Percentiles rank a stretch among this genome's conserved stretches.
Evolutionary conservation across 1,284 basidiomycete genomes (phyloP).

Genomic region (Papiliotrema terrestris): DNA sequence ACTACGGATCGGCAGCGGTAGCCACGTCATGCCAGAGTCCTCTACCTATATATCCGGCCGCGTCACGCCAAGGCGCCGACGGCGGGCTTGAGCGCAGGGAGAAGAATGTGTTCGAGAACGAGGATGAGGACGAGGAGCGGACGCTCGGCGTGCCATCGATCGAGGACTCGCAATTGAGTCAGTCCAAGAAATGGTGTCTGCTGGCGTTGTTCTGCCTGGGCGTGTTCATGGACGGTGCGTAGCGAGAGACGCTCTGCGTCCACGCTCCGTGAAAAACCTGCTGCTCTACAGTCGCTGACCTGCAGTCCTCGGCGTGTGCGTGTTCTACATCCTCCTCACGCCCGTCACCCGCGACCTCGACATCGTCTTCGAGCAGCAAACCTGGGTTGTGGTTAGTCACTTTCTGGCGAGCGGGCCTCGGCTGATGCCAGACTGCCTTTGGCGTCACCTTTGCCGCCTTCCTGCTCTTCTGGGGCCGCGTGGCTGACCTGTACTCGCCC

Average conservation of each 20-base stretch:
- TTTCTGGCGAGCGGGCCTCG: background rate
- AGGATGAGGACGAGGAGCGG: background rate
- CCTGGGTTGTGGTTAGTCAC: conserved; percentile 26
- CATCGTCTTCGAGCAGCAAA: conserved; percentile 21
- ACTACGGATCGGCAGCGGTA: background rate
- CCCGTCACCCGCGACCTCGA: conserved; percentile 21
- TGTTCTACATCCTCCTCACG: conserved; percentile 20
- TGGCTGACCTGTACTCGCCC: conserved; percentile 33
- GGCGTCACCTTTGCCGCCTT: conserved; percentile 31
- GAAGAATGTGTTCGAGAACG: background rate
- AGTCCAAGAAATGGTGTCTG: background rate
- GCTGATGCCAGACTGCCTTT: conserved; percentile 19
- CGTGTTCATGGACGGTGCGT: conserved; percentile 8
- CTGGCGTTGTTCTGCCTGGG: conserved; percentile 3
- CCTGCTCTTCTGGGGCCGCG: conserved; percentile 33
- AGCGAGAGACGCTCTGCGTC: background rate
- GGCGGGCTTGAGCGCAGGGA: no score
- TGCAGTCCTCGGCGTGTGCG: conserved; percentile 4
- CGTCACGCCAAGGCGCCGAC: no score
- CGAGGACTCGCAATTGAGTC: background rate
- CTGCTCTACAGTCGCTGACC: background rate
- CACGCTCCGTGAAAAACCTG: background rate
- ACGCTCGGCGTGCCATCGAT: background rate
- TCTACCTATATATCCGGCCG: background rate
- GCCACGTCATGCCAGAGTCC: background rate